Evolutionary conservation across 352 stramenopile species (phyloP).

Genomic region (Bremia lactucae): DNA sequence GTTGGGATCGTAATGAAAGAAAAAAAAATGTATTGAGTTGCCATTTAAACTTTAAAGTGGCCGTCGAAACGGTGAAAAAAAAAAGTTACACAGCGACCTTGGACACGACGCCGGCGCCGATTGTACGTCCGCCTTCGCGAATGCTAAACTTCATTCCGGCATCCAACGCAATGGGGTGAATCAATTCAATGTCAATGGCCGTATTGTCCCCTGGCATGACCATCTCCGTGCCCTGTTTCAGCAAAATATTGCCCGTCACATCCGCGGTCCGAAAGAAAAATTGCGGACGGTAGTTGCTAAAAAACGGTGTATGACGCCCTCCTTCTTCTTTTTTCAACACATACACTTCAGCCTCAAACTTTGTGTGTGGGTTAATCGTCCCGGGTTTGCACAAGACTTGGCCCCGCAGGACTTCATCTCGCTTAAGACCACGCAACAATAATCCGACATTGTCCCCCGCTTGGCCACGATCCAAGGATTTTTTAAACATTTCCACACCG

Average conservation of each 20-base stretch:
- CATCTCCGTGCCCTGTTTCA: constrained; percentile 85
- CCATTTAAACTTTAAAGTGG: no score
- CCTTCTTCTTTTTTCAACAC: constrained; percentile 94
- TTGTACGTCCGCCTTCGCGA: constrained; percentile 91
- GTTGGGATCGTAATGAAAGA: no score
- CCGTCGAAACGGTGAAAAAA: constrained; percentile 2
- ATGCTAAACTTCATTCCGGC: constrained; percentile 93
- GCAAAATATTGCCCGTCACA: constrained; percentile 86
- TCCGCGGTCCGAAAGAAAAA: constrained; percentile 97
- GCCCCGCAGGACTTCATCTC: constrained; percentile 88
- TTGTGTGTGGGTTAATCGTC: constrained; percentile 78
- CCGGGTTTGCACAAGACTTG: constrained; percentile 86
- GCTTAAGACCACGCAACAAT: constrained; percentile 89
- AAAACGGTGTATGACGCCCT: constrained; percentile 94
- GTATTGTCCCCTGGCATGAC: constrained; percentile 96
- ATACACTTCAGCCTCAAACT: constrained; percentile 95
- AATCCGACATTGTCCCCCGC: constrained; percentile 94
- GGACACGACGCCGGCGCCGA: constrained; percentile 91
- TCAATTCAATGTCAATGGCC: constrained; percentile 88
- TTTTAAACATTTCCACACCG: constrained; percentile 97
- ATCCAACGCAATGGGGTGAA: constrained; percentile 87
- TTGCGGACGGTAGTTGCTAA: constrained; percentile 94
- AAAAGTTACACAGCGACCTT: constrained; percentile 78
- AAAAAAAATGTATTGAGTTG: no score
- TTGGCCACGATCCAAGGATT: constrained; percentile 88